Conservation (phyloP, 768 basidiomycete genomes). For the Clitopilus hobsonii region DNA sequence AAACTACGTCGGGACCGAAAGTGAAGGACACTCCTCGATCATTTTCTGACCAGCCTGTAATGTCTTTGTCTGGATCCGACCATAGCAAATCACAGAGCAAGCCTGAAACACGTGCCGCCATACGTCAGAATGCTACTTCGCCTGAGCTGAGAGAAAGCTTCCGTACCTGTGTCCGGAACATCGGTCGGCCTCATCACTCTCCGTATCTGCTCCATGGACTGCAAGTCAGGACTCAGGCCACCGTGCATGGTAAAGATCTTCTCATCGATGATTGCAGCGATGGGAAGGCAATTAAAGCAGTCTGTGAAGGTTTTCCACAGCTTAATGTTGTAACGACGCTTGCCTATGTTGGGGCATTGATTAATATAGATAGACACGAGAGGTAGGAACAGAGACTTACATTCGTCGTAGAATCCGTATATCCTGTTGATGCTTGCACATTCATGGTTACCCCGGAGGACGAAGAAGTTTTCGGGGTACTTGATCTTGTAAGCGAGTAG, state of each 20-base stretch:
- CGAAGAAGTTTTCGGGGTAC: conserved; percentile 99
- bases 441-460: conserved; percentile 97
- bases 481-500: conserved; percentile 99
- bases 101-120: conserved; percentile 39
- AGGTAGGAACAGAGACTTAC: conserved; percentile 44
- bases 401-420: conserved; percentile 99
- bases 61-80: conserved; percentile 99
- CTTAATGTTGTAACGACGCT: conserved; percentile 99
- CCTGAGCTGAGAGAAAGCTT: background rate
- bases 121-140: background rate
- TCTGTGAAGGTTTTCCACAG: conserved; percentile 99
- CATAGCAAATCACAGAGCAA: conserved; percentile 94
- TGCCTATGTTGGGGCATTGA: conserved; percentile 57
- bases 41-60: conserved; percentile 99
- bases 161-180: conserved; percentile 93
- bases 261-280: conserved; percentile 99
- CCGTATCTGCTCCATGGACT: conserved; percentile 99
- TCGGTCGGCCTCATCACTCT: conserved; percentile 99
- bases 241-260: conserved; percentile 99
- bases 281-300: conserved; percentile 99
- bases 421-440: conserved; percentile 99
- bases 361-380: conserved; percentile 7
- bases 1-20: conserved; percentile 97
- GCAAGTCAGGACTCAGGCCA: conserved; percentile 92
- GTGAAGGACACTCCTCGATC: conserved; percentile 99